Percentiles rank a stretch among this genome's conserved stretches.
Conservation (phyloP, 495 filamentous ascomycete species). For the Melanomma pulvis-pyrius region DNA sequence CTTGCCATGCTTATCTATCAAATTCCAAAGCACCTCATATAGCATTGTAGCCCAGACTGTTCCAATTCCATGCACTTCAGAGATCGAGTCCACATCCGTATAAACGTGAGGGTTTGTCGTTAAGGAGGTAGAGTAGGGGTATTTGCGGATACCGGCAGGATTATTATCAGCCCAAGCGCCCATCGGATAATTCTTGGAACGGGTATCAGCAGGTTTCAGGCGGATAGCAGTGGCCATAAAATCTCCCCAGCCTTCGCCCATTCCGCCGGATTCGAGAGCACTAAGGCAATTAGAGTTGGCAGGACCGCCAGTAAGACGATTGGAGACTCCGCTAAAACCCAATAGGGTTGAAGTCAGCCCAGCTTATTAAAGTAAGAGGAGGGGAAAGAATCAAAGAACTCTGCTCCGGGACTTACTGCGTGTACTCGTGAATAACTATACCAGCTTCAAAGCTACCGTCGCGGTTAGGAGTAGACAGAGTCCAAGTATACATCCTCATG, state of each 20-base stretch:
- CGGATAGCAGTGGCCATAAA: conserved; percentile 57
- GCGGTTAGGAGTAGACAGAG: conserved; percentile 47
- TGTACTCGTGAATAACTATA: conserved; percentile 54
- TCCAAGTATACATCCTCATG: conserved; percentile 58
- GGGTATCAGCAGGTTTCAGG: conserved; percentile 52
- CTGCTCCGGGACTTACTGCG: conserved; percentile 30
- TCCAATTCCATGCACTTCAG: conserved; percentile 52
- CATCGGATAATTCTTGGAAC: conserved; percentile 50
- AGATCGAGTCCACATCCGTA: conserved; percentile 43
- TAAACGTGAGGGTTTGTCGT: conserved; percentile 54
- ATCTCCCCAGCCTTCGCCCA: conserved; percentile 62
- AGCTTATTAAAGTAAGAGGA: not conserved
- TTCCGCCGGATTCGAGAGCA: conserved; percentile 52
- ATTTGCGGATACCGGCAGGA: conserved; percentile 50
- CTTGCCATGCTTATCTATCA: conserved; percentile 57
- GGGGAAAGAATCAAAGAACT: not conserved
- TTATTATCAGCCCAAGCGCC: conserved; percentile 52
- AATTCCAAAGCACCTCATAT: conserved; percentile 57
- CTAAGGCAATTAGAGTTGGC: conserved; percentile 53
- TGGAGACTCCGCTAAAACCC: conserved; percentile 45
- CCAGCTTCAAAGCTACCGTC: conserved; percentile 53
- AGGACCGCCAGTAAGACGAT: conserved; percentile 59
- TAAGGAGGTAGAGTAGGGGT: conserved; percentile 55
- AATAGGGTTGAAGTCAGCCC: not conserved
- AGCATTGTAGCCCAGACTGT: conserved; percentile 58